A percentile compares a stretch with the other conserved stretches of the same genome.
Evolutionary conservation across 2,329 filamentous ascomycete genomes (phyloP).

Genomic region (Pseudogymnoascus sp.): DNA sequence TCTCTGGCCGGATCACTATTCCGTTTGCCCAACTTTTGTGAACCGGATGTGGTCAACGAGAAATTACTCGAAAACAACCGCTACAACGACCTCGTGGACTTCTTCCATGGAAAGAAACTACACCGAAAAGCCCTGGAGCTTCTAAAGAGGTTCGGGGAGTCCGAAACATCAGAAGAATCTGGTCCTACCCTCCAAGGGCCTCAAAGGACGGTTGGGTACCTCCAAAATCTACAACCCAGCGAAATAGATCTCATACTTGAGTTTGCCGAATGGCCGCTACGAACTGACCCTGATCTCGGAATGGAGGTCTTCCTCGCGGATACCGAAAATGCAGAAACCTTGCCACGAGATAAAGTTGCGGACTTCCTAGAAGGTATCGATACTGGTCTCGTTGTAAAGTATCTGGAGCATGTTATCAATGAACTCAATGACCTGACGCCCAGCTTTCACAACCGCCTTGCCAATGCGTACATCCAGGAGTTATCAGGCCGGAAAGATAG

Average conservation of each 20-base stretch:
- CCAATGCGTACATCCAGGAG: slow-evolving; percentile 60
- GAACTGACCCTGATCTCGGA: slow-evolving; percentile 61
- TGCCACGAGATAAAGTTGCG: slow-evolving; percentile 70
- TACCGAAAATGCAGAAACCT: slow-evolving; percentile 85
- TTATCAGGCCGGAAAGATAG: slow-evolving; percentile 32
- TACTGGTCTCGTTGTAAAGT: slow-evolving; percentile 63
- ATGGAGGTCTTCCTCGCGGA: slow-evolving; percentile 94
- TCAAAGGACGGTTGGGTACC: slow-evolving; percentile 73
- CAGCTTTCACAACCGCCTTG: slow-evolving; percentile 78
- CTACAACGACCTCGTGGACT: slow-evolving; percentile 94
- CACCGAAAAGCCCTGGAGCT: slow-evolving; percentile 81
- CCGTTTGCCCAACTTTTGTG: slow-evolving; percentile 93
- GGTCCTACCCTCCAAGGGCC: slow-evolving; percentile 65
- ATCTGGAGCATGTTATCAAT: slow-evolving; percentile 83
- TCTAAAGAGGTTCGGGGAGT: slow-evolving; percentile 70
- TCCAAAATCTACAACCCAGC: slow-evolving; percentile 81
- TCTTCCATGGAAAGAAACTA: slow-evolving; percentile 89
- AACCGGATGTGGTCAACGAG: slow-evolving; percentile 90
- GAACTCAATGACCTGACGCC: slow-evolving; percentile 79
- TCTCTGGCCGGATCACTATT: slow-evolving; percentile 82
- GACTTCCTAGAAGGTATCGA: slow-evolving; percentile 67
- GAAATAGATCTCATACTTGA: slow-evolving; percentile 87
- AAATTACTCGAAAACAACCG: slow-evolving; percentile 80
- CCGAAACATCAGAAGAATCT: slow-evolving; percentile 42
- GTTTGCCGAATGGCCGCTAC: slow-evolving; percentile 82